Evolutionary conservation across 108 stramenopile genomes (phyloP), one percentile per base, ranked within the genome.

Genomic region (Nitzschia putrida): DNA sequence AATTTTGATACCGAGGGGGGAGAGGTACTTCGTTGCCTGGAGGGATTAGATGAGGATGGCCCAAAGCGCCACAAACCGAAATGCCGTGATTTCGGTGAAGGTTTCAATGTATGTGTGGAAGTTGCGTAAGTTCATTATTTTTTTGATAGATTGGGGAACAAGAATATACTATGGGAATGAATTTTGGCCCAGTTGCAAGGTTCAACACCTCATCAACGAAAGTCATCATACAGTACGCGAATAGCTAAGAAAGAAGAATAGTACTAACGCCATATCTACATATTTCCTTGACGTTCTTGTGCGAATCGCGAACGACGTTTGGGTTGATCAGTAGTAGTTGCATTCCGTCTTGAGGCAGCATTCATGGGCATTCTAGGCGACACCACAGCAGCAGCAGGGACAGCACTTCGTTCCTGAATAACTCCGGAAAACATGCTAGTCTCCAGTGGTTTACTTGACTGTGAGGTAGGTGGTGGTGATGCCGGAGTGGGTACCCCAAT

Each of bases 291-390:
- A 23, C 61, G 61, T 47, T 63, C 61, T 47, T 63, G 61, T 44
- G 61, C 61, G 24, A 63, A 63, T 23, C 61, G 61, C 20, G 61
- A 63, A 16, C 13, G 37, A 20, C 61, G 61, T 47, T 63, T 63
- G 22, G 61, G 42, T 40, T 37, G 18, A 1, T 56, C n/a, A 6
- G 58, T 26, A 58, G 57, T 9, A 34, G 57, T 37, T 7, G 37
- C 2, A 12, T 10, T 34, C 47, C 18, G n/a, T 18, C 47, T 2
- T 3, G 47, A 18, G 18, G 47, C 47, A 49, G 47, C 47, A 18
- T 16, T 16, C 4, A 49, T 3, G 29, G 29, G 47, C 47, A 18
- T 49, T 49, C n/a, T 18, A 18, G 47, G 18, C 2, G n/a, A 18
- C 6, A 16, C 18, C 47, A 18, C n/a, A 18, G 18, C 47, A 49